A percentile compares a stretch with the other conserved stretches of the same genome.
Evolutionary conservation across 2,329 filamentous ascomycete species (phyloP).

Genomic region (Nannizziopsis arthrosporioides): DNA sequence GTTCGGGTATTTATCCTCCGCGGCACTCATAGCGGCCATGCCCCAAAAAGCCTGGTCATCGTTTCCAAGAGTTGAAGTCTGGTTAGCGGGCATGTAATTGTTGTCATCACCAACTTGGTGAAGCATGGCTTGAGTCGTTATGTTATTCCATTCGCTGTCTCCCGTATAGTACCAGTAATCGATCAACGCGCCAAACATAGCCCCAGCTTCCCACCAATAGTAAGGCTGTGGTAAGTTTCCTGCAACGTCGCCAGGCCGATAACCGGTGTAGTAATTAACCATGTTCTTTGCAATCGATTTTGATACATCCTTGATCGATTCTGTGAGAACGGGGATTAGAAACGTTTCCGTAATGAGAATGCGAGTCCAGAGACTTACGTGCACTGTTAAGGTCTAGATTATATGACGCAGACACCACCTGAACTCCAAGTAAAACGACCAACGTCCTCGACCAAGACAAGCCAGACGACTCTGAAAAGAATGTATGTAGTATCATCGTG

Average conservation of each 20-base stretch:
- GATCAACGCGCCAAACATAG: constrained; percentile 44
- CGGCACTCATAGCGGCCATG: constrained; percentile 67
- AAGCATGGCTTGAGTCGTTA: constrained; percentile 56
- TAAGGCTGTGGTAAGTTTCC: constrained; percentile 27
- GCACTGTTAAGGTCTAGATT: constrained; percentile 20
- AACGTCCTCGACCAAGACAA: constrained; percentile 5
- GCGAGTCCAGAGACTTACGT: constrained; percentile 16
- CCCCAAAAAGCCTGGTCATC: constrained; percentile 68
- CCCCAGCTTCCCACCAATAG: constrained; percentile 31
- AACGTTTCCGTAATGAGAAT: not conserved
- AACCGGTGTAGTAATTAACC: constrained; percentile 27
- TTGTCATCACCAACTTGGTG: constrained; percentile 60
- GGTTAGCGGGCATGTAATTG: constrained; percentile 62
- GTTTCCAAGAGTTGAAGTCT: constrained; percentile 38
- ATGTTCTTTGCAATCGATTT: constrained; percentile 24
- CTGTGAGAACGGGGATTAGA: constrained; percentile 17
- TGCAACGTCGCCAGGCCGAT: constrained; percentile 23
- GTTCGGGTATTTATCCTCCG: constrained; percentile 63
- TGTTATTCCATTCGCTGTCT: constrained; percentile 57
- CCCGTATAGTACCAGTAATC: constrained; percentile 76
- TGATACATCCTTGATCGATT: constrained; percentile 27
- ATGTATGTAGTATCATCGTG: constrained; percentile 7
- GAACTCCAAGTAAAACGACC: constrained; percentile 17
- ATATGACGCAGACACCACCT: constrained; percentile 18
- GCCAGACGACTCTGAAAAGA: not conserved